A percentile compares a stretch with the other conserved stretches of the same genome.
phyloP scores from a whole-genome alignment of 2,329 filamentous ascomycete genomes.

The Ophiocordyceps camponoti-rufipedis region DNA sequence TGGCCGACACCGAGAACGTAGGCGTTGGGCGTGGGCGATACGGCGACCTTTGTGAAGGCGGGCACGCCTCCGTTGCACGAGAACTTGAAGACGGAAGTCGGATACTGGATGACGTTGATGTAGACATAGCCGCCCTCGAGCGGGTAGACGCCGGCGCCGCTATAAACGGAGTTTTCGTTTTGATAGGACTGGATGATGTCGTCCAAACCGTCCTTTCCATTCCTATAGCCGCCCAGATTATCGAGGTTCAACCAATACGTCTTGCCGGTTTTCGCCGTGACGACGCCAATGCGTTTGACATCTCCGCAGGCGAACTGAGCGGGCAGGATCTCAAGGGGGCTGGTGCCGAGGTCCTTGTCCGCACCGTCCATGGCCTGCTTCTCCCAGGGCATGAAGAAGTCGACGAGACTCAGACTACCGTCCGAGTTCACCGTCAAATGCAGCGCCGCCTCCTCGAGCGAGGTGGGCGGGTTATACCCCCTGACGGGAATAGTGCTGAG shows the following conservation, averaged over 20 bases:
- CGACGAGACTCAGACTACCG: conserved; percentile 24
- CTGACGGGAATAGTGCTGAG: conserved; percentile 17
- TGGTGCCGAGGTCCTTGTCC: conserved; percentile 30
- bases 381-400: conserved; percentile 37
- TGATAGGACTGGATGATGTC: conserved; percentile 25
- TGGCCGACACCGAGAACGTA: conserved; percentile 37
- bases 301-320: conserved; percentile 23
- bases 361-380: conserved; percentile 29
- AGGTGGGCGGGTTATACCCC: conserved; percentile 18
- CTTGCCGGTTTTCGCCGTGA: conserved; percentile 32
- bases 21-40: conserved; percentile 28
- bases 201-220: conserved; percentile 17
- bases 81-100: conserved; percentile 39
- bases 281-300: conserved; percentile 26
- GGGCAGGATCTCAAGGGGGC: conserved; percentile 23
- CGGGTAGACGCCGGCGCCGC: conserved; percentile 27
- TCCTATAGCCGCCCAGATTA: conserved; percentile 20
- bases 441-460: conserved; percentile 25
- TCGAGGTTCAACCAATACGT: conserved; percentile 25
- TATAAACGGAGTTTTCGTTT: conserved; percentile 25
- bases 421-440: conserved; percentile 21
- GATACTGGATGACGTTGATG: conserved; percentile 32
- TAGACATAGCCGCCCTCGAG: conserved; percentile 30
- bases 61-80: conserved; percentile 30
- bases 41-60: conserved; percentile 33